phyloP scores from a whole-genome alignment of 176 grass and related monocot genomes.

The Phoenix roebelenii region DNA sequence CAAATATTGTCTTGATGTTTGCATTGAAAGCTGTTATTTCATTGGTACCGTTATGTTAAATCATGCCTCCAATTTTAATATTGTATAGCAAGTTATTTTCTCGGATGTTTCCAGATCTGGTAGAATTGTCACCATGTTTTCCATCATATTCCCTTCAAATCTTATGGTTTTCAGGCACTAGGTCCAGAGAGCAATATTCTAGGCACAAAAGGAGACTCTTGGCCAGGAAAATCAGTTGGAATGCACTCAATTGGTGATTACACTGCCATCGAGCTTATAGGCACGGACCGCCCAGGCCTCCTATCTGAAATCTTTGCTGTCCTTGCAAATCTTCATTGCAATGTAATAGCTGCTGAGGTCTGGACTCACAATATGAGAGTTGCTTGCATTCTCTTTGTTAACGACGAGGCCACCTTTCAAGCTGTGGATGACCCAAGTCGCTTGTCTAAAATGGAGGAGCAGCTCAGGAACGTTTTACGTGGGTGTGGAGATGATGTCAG shows the following conservation, averaged over 20 bases:
- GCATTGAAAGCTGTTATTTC: too few species aligned
- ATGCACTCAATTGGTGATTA: slow-evolving; percentile 76
- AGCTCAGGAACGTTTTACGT: slow-evolving; percentile 59
- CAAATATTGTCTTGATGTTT: too few species aligned
- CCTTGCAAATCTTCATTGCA: slow-evolving; percentile 59
- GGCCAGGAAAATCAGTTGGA: slow-evolving; percentile 51
- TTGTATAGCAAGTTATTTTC: too few species aligned
- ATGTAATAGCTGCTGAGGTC: slow-evolving; percentile 79
- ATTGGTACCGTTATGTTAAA: too few species aligned
- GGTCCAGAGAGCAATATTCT: slow-evolving; percentile 50
- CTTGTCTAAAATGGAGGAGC: slow-evolving; percentile 41
- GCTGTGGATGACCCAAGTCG: slow-evolving; percentile 36
- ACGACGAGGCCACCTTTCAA: slow-evolving; percentile 47
- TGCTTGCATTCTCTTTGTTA: slow-evolving; percentile 77
- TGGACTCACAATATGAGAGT: slow-evolving; percentile 72
- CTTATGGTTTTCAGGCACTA: slow-evolving; percentile 38
- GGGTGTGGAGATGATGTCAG: slow-evolving; percentile 28
- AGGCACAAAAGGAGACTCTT: slow-evolving; percentile 32
- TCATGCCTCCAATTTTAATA: too few species aligned
- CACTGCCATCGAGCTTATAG: slow-evolving; percentile 78
- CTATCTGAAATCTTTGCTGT: slow-evolving; percentile 89
- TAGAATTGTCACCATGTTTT: too few species aligned
- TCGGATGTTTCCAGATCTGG: too few species aligned
- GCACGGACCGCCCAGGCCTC: slow-evolving; percentile 71
- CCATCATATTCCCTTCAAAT: too few species aligned